phyloP scores from a whole-genome alignment of 2,329 filamentous ascomycete genomes.

The Arthrobotrys sphaeroides region DNA sequence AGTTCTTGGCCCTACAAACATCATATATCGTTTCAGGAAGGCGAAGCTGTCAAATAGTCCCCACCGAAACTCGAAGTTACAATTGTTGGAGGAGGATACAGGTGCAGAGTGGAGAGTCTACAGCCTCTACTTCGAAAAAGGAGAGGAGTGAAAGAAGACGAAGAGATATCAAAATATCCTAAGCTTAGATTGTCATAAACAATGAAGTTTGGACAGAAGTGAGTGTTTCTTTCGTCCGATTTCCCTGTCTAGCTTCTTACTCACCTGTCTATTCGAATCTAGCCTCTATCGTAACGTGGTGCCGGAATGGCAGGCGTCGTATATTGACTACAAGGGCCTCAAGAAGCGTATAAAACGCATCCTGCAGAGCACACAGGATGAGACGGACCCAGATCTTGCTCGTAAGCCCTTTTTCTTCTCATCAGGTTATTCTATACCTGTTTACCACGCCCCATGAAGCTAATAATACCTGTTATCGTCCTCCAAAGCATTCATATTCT shows the following conservation, averaged over 20 bases:
- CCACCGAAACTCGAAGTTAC: neutral
- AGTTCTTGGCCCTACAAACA: neutral
- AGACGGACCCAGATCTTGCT: slow-evolving; percentile 84
- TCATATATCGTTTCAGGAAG: slow-evolving; percentile 19
- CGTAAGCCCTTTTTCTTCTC: no score
- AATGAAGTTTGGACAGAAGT: slow-evolving; percentile 74
- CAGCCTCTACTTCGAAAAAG: neutral
- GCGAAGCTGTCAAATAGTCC: slow-evolving; percentile 4
- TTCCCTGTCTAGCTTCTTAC: slow-evolving; percentile 19
- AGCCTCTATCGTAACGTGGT: slow-evolving; percentile 83
- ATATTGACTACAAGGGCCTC: slow-evolving; percentile 89
- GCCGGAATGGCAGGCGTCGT: slow-evolving; percentile 83
- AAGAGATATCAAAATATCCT: no score
- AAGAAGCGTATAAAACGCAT: slow-evolving; percentile 92
- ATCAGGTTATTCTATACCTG: no score
- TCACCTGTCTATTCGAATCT: slow-evolving; percentile 28
- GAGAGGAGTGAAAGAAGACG: no score
- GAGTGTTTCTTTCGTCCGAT: slow-evolving; percentile 43
- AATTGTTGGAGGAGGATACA: neutral
- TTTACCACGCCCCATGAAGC: neutral
- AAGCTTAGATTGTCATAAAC: no score
- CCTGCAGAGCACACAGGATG: slow-evolving; percentile 73
- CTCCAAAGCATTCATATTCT: slow-evolving; percentile 88
- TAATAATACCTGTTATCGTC: neutral
- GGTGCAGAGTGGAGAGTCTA: neutral